Evolutionary conservation across 2,329 filamentous ascomycete species (phyloP).

Genomic region (Arthrobotrys pseudoclavata): DNA sequence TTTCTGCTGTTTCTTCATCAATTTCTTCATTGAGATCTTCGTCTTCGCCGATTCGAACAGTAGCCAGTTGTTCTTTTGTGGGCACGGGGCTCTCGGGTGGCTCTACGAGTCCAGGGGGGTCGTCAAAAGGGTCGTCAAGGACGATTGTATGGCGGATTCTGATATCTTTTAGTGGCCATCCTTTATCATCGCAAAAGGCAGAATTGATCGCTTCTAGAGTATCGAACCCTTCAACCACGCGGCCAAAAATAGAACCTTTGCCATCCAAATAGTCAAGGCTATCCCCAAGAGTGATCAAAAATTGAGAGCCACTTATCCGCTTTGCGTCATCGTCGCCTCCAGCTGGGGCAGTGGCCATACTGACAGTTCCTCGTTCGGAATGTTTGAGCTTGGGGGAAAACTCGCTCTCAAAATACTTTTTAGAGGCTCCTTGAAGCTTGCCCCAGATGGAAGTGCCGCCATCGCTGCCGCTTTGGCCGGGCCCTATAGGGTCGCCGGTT

Average conservation of each 20-base stretch:
- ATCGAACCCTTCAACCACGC: slow-evolving; percentile 96
- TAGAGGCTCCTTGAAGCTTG: slow-evolving; percentile 76
- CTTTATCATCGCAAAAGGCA: slow-evolving; percentile 86
- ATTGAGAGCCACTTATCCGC: slow-evolving; percentile 88
- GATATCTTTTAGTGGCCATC: slow-evolving; percentile 91
- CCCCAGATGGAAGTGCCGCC: slow-evolving; percentile 96
- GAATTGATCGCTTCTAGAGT: slow-evolving; percentile 92
- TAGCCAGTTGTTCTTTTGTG: slow-evolving; percentile 86
- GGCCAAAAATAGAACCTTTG: slow-evolving; percentile 94
- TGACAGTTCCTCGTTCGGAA: slow-evolving; percentile 88
- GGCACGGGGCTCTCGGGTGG: slow-evolving; percentile 85
- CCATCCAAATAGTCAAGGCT: slow-evolving; percentile 91
- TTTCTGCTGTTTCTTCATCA: slow-evolving; percentile 84
- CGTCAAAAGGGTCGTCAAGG: slow-evolving; percentile 90
- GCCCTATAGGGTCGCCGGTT: slow-evolving; percentile 92
- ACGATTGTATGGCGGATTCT: slow-evolving; percentile 92
- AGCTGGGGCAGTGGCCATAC: slow-evolving; percentile 92
- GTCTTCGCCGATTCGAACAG: slow-evolving; percentile 91
- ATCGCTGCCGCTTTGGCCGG: slow-evolving; percentile 85
- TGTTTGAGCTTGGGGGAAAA: slow-evolving; percentile 91
- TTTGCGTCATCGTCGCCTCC: slow-evolving; percentile 73
- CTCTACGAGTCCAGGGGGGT: slow-evolving; percentile 81
- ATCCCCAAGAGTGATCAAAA: slow-evolving; percentile 90
- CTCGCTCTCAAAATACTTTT: slow-evolving; percentile 84
- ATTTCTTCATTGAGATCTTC: slow-evolving; percentile 82